Percentiles rank a stretch among this genome's conserved stretches.
Evolutionary conservation across 2,329 filamentous ascomycete genomes (phyloP).

Genomic region (Trichophyton simii): DNA sequence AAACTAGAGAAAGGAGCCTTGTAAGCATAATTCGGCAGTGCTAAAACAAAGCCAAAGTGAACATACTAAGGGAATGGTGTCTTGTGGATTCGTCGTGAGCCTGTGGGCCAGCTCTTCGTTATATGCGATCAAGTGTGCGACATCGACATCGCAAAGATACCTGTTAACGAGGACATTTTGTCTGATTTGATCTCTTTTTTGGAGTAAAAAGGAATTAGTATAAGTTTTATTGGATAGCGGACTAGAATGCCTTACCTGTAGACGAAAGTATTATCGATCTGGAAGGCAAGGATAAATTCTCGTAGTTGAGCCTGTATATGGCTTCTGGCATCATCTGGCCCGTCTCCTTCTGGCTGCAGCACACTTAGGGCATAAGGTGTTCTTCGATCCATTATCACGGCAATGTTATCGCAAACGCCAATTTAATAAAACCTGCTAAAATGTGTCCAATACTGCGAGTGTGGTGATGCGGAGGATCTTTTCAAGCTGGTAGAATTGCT

Average conservation of each 20-base stretch:
- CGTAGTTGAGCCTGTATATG: constrained; percentile 69
- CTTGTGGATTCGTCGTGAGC: constrained; percentile 76
- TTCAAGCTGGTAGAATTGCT: neutral
- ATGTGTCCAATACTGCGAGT: neutral
- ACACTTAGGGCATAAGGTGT: constrained; percentile 78
- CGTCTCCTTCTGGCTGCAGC: constrained; percentile 54
- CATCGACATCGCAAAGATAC: constrained; percentile 92
- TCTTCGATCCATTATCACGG: constrained; percentile 61
- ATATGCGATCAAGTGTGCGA: constrained; percentile 89
- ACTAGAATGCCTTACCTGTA: constrained; percentile 55
- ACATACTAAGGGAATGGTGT: constrained; percentile 81
- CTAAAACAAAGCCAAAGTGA: neutral
- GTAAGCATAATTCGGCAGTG: neutral
- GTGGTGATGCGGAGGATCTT: neutral
- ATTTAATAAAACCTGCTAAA: neutral
- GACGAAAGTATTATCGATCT: constrained; percentile 85
- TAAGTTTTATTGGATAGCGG: neutral
- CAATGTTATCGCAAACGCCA: neutral
- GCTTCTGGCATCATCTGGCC: constrained; percentile 54
- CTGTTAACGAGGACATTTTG: constrained; percentile 91
- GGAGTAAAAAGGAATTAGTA: neutral
- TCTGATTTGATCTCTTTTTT: constrained; percentile 70
- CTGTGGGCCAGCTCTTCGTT: constrained; percentile 89
- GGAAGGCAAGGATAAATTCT: constrained; percentile 85
- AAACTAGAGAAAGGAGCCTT: constrained; percentile 47